These are phyloP conservation scores for Extremus antarcticus DNA, from an alignment of 495 filamentous ascomycete genomes.

Conservation along the genomic window DNA sequence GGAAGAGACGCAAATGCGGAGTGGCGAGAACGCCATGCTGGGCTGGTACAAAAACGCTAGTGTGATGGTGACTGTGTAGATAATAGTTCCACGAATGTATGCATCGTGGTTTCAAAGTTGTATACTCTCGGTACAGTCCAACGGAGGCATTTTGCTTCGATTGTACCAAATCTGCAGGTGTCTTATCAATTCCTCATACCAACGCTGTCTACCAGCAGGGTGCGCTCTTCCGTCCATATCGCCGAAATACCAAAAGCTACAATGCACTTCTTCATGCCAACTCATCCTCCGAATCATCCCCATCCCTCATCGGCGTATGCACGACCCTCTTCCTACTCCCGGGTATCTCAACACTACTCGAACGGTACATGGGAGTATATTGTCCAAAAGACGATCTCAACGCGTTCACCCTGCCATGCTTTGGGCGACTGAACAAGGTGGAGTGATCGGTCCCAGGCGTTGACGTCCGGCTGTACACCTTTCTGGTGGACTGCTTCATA, in stretches of 20 bases:
- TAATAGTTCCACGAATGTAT: too few species aligned
- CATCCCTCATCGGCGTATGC: neutral
- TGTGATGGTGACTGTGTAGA: conserved; percentile 72
- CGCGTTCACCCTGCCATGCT: neutral
- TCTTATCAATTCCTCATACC: too few species aligned
- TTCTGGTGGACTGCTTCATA: neutral
- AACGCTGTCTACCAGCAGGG: too few species aligned
- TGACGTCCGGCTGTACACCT: neutral
- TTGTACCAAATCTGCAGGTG: too few species aligned
- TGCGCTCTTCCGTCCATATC: too few species aligned
- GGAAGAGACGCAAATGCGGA: conserved; percentile 76
- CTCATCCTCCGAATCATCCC: conserved; percentile 2
- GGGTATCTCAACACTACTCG: neutral
- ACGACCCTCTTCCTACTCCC: neutral
- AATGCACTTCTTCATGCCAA: neutral
- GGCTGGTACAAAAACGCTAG: conserved; percentile 91
- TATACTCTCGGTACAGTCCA: too few species aligned
- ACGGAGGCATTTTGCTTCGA: too few species aligned
- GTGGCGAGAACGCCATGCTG: conserved; percentile 86
- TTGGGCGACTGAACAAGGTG: neutral
- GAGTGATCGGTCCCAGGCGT: neutral
- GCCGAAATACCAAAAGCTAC: too few species aligned
- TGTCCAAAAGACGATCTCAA: neutral
- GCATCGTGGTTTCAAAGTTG: too few species aligned
- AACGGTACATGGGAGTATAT: neutral